phyloP scores from a whole-genome alignment of 2,329 filamentous ascomycete species.

The Aureobasidium subglaciale region DNA sequence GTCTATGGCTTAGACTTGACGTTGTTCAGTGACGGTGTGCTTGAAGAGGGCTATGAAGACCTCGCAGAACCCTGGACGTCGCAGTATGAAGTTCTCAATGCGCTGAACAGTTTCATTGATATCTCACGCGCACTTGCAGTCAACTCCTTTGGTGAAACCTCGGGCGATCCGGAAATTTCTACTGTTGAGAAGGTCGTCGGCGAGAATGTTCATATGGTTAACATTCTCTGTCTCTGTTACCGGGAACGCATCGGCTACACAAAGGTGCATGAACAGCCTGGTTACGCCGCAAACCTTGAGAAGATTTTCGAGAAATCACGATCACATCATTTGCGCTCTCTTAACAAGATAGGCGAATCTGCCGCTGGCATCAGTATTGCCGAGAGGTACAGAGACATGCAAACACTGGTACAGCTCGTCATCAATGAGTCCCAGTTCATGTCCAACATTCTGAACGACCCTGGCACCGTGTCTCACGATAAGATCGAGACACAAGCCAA shows the following conservation, averaged over 20 bases:
- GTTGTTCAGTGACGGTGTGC: conserved; percentile 44
- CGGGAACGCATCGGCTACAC: conserved; percentile 55
- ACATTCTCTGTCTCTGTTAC: conserved; percentile 51
- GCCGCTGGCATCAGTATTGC: conserved; percentile 53
- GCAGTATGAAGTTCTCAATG: conserved; percentile 40
- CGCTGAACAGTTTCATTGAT: conserved; percentile 31
- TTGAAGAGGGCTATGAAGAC: conserved; percentile 47
- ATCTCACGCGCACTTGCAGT: conserved; percentile 35
- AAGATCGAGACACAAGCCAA: conserved; percentile 34
- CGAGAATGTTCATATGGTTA: conserved; percentile 49
- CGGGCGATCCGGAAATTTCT: conserved; percentile 27
- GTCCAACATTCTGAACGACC: conserved; percentile 29
- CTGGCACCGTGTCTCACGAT: conserved; percentile 25
- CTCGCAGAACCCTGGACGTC: conserved; percentile 85
- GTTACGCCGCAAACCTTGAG: conserved; percentile 43
- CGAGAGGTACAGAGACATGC: conserved; percentile 56
- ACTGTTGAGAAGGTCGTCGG: conserved; percentile 43
- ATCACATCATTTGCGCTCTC: conserved; percentile 34
- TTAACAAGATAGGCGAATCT: conserved; percentile 46
- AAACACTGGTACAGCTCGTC: conserved; percentile 50
- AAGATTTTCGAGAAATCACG: conserved; percentile 36
- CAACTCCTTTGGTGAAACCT: conserved; percentile 22
- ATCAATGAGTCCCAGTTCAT: conserved; percentile 38
- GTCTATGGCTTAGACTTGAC: conserved; percentile 68
- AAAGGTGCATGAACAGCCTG: conserved; percentile 44